Conservation (phyloP, 73 alveolate genomes). For the Stentor coeruleus region DNA sequence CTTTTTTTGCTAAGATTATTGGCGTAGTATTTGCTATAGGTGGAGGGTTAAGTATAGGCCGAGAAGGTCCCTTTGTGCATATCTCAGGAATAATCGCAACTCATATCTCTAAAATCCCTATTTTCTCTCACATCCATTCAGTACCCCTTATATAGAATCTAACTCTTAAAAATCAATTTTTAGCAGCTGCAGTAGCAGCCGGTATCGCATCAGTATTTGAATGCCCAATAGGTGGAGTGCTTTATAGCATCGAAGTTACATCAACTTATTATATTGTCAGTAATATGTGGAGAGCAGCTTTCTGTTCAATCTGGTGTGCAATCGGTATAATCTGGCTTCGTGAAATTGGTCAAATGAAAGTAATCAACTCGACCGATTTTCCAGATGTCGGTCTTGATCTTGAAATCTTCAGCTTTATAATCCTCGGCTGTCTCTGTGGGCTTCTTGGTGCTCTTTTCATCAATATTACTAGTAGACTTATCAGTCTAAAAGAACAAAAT, state of each 20-base stretch:
- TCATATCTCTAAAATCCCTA: conserved; percentile 40
- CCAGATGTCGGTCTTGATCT: neutral
- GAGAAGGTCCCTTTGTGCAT: conserved; percentile 93
- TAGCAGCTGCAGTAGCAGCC: conserved; percentile 78
- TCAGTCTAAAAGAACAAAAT: neutral
- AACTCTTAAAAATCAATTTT: conserved; percentile 42
- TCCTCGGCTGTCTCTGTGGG: conserved; percentile 8
- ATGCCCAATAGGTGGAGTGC: conserved; percentile 73
- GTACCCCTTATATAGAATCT: conserved; percentile 12
- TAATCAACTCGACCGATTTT: conserved; percentile 29
- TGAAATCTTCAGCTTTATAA: neutral
- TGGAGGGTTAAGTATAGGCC: conserved; percentile 88
- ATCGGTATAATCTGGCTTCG: conserved; percentile 41
- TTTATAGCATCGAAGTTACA: conserved; percentile 77
- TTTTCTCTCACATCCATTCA: neutral
- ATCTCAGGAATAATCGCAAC: conserved; percentile 74
- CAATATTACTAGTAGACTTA: neutral
- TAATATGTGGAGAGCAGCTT: conserved; percentile 70
- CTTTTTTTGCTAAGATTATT: conserved; percentile 73
- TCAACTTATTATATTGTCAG: conserved; percentile 76
- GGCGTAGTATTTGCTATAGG: conserved; percentile 74
- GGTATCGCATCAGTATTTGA: conserved; percentile 75
- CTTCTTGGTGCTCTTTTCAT: neutral
- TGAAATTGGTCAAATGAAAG: conserved; percentile 35
- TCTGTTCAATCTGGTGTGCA: conserved; percentile 65